Evolutionary conservation across 208 protist genomes (phyloP), one percentile per base, ranked within the genome.

Genomic region (Leishmania aethiopica): DNA sequence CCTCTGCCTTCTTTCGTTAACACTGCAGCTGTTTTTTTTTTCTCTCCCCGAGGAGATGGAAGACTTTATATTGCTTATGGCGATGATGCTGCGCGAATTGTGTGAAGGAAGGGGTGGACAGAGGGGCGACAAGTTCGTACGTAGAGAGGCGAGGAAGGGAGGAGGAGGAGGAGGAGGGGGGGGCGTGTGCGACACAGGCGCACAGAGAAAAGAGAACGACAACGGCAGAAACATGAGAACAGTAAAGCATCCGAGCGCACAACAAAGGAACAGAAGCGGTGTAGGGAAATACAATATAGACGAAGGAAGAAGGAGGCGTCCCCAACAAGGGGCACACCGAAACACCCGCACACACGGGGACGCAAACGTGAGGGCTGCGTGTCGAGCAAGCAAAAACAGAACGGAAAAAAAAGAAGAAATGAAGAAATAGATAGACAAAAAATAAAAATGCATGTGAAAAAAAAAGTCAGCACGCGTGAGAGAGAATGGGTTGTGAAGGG

Each of bases 331-430:
- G 76, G 42, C 60, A 25, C 40, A 47, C 66, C 51, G 1, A 55
- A 78, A 81, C 15, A n/a, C 42, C 3, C 35, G 45, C 69, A 49
- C 25, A 35, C 28, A 47, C 35, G 67, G 19, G 49, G 67, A 75
- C 47, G 35, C 25, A 40, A 10, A 75, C n/a, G 25, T 51, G 28
- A 75, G 35, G 40, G 40, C 67, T 72, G 37, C 17, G 19, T 10
- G 32, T 76, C 35, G 59, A 83, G 11, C 66, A 76, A 59, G 45
- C 15, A 64, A 55, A 79, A 8, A 75, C 25, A 76, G 79, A 59
- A 62, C 72, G 77, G 69, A 37, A 77, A 69, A 73, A 69, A 66
- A 45, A 77, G n/a, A 73, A 10, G 78, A 84, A 28, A 15, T 13
- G 37, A 75, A 13, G 49, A 47, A 28, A 49, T 10, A 60, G 35